Evolutionary conservation across 2,329 filamentous ascomycete genomes (phyloP).

Genomic region (Polychaeton citri): DNA sequence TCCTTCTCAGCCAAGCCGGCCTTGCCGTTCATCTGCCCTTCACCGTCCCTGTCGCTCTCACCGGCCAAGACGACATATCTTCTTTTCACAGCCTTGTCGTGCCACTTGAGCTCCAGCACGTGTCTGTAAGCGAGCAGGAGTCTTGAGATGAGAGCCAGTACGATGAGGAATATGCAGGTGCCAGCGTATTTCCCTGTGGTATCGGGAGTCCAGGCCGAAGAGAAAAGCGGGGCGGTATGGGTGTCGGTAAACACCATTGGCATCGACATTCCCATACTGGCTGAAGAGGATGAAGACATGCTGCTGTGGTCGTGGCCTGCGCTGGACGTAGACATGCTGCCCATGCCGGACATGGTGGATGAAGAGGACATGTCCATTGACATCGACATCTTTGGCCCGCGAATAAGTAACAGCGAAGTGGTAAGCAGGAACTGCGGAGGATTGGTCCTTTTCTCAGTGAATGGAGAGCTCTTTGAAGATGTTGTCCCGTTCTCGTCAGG

Average conservation of each 20-base stretch:
- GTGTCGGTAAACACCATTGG: slow-evolving; percentile 51
- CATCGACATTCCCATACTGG: slow-evolving; percentile 27
- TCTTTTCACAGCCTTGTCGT: slow-evolving; percentile 57
- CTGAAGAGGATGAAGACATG: slow-evolving; percentile 2
- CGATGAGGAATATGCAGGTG: slow-evolving; percentile 81
- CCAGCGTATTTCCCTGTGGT: slow-evolving; percentile 63
- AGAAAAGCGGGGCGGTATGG: slow-evolving; percentile 51
- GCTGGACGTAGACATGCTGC: neutral
- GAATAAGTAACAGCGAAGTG: no score
- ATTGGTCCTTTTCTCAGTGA: no score
- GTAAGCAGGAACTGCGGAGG: no score
- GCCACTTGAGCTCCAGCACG: slow-evolving; percentile 51
- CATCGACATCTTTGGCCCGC: neutral
- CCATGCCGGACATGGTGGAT: no score
- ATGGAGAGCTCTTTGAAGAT: no score
- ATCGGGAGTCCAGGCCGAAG: slow-evolving; percentile 58
- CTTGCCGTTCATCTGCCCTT: slow-evolving; percentile 8
- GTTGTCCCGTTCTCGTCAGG: no score
- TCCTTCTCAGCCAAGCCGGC: slow-evolving; percentile 31
- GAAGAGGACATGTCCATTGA: neutral
- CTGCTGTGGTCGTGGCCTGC: slow-evolving; percentile 2
- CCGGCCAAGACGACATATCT: slow-evolving; percentile 65
- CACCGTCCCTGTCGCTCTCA: slow-evolving; percentile 34
- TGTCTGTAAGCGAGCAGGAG: slow-evolving; percentile 57
- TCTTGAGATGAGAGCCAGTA: slow-evolving; percentile 59